phyloP scores from a whole-genome alignment of 108 stramenopile genomes.

The Chaetoceros muelleri region DNA sequence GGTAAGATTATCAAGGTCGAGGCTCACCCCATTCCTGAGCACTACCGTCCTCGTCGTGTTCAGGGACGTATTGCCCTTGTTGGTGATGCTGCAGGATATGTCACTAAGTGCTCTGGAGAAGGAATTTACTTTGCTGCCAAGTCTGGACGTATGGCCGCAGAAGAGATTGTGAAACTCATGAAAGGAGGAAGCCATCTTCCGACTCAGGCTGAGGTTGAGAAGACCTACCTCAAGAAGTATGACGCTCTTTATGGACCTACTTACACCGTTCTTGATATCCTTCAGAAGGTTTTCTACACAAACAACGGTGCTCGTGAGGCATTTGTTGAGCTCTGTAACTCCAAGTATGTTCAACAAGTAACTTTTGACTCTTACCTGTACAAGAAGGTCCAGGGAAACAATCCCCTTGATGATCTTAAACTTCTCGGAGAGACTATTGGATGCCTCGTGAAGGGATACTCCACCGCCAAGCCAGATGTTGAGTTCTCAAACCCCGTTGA shows the following conservation, averaged over 20 bases:
- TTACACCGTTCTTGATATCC: conserved; percentile 92
- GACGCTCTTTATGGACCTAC: conserved; percentile 91
- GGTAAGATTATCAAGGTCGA: conserved; percentile 99
- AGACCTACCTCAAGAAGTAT: conserved; percentile 91
- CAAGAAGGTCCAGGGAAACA: conserved; percentile 96
- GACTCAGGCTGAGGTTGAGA: conserved; percentile 84
- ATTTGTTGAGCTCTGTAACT: conserved; percentile 95
- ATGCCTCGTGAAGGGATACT: conserved; percentile 90
- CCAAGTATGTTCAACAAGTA: conserved; percentile 96
- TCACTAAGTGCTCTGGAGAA: conserved; percentile 98
- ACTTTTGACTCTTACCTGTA: conserved; percentile 98
- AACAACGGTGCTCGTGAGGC: conserved; percentile 98
- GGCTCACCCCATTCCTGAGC: conserved; percentile 98
- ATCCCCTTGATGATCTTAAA: conserved; percentile 95
- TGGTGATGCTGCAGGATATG: conserved; percentile 97
- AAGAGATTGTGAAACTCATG: conserved; percentile 88
- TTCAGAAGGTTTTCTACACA: conserved; percentile 96
- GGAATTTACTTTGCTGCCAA: conserved; percentile 98
- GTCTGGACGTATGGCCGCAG: conserved; percentile 95
- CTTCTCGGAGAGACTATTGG: conserved; percentile 93
- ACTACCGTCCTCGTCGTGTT: conserved; percentile 94
- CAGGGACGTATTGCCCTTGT: conserved; percentile 89
- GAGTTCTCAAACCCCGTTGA: conserved; percentile 94
- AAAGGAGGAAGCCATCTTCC: conserved; percentile 80
- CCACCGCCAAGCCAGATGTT: conserved; percentile 89